Base-by-base conservation (phyloP, 805 yeast genomes). In the Nakazawaea ambrosiae region DNA sequence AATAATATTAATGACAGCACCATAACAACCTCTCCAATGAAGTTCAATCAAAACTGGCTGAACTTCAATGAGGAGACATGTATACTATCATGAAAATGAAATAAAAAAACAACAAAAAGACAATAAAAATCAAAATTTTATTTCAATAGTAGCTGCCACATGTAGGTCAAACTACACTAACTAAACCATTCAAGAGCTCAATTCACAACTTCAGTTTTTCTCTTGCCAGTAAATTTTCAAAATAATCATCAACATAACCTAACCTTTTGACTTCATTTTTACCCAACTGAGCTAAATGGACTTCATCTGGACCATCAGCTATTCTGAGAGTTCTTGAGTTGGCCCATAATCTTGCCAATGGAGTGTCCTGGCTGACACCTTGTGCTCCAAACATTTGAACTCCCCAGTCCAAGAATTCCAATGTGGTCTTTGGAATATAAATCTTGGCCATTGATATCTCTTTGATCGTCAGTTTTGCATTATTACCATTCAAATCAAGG, bases 231-330 rank as follows among this genome's bases (percentile, higher is more conserved):
- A n/a, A n/a, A n/a, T n/a, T n/a, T n/a, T n/a, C n/a, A n/a, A n/a
- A n/a, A n/a, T n/a, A n/a, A n/a, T n/a, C n/a, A n/a, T n/a, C n/a
- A n/a, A n/a, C n/a, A n/a, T n/a, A n/a, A n/a, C n/a, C n/a, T n/a
- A n/a, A n/a, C n/a, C n/a, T n/a, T n/a, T 67, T 68, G 10, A 63
- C 55, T 40, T 68, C 72, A 31, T 60, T 53, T 41, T 73, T 65
- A 5, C 75, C 81, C 45, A 78, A 59, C 55, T 76, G 82, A 42
- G 59, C 58, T 51, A 73, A 57, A 51, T 78, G 81, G 3, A 78
- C 79, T 53, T 76, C 83, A 58, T 77, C 83, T 2, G 84, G 84
- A 10, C 83, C 83, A 52, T 78, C 84, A 12, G 83, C 82, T 39
- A 76, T 72, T 44, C 83, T 59, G 39, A 77, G 63, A 31, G 78